Percentiles rank a stretch among this genome's conserved stretches.
Conservation (phyloP, 306 rosid genomes). For the Castanea mollissima region DNA sequence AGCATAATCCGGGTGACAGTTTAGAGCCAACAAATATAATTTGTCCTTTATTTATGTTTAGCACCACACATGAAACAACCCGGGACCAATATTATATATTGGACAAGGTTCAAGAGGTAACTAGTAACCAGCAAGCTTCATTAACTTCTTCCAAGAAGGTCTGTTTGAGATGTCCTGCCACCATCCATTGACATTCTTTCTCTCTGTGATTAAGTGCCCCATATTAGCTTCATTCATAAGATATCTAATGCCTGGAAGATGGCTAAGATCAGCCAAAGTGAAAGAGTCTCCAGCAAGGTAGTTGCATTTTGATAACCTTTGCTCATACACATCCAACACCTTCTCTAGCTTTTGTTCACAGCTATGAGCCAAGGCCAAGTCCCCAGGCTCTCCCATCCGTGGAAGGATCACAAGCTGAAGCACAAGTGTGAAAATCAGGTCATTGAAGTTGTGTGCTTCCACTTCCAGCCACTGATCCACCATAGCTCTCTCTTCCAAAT, state of each 20-base stretch:
- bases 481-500: constrained; percentile 59
- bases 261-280: constrained; percentile 64
- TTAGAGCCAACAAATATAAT: no score
- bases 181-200: constrained; percentile 62
- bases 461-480: constrained; percentile 83
- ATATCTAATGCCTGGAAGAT: constrained; percentile 57
- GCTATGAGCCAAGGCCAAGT: constrained; percentile 32
- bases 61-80: no score
- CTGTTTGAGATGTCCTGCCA: constrained; percentile 59
- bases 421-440: constrained; percentile 47
- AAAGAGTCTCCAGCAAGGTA: constrained; percentile 59
- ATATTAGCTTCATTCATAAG: constrained; percentile 40
- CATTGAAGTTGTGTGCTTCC: constrained; percentile 71
- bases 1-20: no score
- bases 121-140: constrained; percentile 22
- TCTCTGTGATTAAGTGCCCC: constrained; percentile 49
- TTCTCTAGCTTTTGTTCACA: constrained; percentile 45
- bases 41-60: no score
- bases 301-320: constrained; percentile 35
- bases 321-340: constrained; percentile 63
- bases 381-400: constrained; percentile 42
- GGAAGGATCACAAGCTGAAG: constrained; percentile 55
- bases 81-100: no score
- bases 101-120: no score
- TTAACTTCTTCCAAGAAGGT: constrained; percentile 66